Evolutionary conservation across 148 eudicot species (phyloP), one percentile per base, ranked within the genome.

Genomic region (Cornus florida): DNA sequence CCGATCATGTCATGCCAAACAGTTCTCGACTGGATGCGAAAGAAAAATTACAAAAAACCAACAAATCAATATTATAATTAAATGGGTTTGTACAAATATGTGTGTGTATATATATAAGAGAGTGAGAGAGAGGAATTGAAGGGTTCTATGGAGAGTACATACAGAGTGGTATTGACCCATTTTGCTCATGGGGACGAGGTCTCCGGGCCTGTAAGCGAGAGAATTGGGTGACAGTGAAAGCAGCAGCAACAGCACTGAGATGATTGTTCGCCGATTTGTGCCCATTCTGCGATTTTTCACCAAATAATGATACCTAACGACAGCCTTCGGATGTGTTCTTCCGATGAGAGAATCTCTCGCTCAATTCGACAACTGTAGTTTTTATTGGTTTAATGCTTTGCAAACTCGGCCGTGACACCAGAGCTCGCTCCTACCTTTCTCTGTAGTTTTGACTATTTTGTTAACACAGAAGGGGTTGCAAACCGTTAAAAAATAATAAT

Each of bases 161-260:
- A 94, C 97, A 46, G 92, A 86, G 87, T 97, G 99, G 82, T 97
- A 97, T 88, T 97, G 98, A 67, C 97, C 98, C 94, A 85, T 92
- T 65, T 88, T 87, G 86, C 91, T 94, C 89, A 92, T 86, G 57
- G 98, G 99, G 31, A 97, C 97, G 74, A 97, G 85, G 79, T 94
- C 98, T 6, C 98, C 95, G 13, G 99, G 94, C 75, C 98, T 85
- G 81, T 97, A 97, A 39, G 97, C 95, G 24, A 68, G 69, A 59
- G 83, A 88, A 77, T 68, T 62, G 57, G 88, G 79, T 70, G 77
- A 41, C 39, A 85, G 67, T 41, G 86, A 82, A 24, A 81, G 69
- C 59, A 86, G 32, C 57, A 69, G 2, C n/a, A 70, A 56, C 28
- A 59, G 20, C 11, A 35, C 28, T 10, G 67, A 77, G 66, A 20